These are phyloP conservation scores for Neurospora hispaniola DNA, from an alignment of 495 filamentous ascomycete genomes.

Conservation along the genomic window DNA sequence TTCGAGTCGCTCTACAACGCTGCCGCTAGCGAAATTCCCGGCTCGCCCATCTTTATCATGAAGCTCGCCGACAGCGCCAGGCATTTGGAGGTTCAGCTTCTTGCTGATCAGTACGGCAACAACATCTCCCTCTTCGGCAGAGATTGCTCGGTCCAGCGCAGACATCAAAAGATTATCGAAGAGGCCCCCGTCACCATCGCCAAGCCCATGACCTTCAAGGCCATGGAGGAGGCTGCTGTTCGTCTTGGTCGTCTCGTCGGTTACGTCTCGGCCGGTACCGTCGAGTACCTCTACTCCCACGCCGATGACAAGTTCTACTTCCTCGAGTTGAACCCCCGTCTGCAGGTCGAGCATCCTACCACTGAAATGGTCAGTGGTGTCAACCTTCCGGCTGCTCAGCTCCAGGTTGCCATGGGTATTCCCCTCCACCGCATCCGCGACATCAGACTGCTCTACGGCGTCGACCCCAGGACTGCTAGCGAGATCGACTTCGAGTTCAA, in stretches of 20 bases:
- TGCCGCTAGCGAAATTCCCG: constrained; percentile 95
- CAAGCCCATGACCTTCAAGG: constrained; percentile 74
- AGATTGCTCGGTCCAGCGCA: constrained; percentile 97
- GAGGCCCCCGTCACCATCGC: constrained; percentile 97
- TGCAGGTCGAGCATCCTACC: constrained; percentile 98
- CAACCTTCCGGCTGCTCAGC: constrained; percentile 91
- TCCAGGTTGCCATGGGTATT: constrained; percentile 98
- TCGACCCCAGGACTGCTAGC: constrained; percentile 73
- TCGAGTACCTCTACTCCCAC: constrained; percentile 99
- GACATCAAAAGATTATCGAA: constrained; percentile 99
- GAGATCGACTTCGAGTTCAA: constrained; percentile 97
- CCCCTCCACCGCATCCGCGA: constrained; percentile 92
- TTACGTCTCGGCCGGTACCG: constrained; percentile 97
- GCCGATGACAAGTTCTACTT: constrained; percentile 99
- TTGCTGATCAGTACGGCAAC: constrained; percentile 98
- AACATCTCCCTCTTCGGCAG: constrained; percentile 97
- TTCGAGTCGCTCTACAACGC: constrained; percentile 85
- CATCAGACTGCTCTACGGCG: constrained; percentile 91
- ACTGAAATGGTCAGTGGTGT: constrained; percentile 99
- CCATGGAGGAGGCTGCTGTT: constrained; percentile 95
- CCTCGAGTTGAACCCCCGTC: constrained; percentile 92
- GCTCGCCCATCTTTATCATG: constrained; percentile 99
- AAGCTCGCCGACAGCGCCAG: constrained; percentile 94
- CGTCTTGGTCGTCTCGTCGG: constrained; percentile 87
- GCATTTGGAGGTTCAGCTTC: constrained; percentile 93